Evolutionary conservation across 2,329 filamentous ascomycete species (phyloP).

Genomic region (Venturia carpophila): DNA sequence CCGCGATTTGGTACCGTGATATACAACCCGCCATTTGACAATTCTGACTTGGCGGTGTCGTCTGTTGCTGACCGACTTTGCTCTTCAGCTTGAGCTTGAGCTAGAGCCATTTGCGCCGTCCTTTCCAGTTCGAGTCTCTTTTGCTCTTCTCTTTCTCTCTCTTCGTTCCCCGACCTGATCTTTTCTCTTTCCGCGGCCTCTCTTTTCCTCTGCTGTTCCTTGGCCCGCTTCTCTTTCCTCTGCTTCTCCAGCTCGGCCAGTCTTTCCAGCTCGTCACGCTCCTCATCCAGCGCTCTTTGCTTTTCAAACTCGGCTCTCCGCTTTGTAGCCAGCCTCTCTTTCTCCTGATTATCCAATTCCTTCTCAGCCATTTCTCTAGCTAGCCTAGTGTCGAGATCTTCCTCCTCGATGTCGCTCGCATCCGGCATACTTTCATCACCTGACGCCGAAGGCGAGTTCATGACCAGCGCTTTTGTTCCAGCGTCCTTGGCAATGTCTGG

Average conservation of each 20-base stretch:
- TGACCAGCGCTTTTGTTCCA: neutral
- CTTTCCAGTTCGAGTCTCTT: neutral
- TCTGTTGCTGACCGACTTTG: neutral
- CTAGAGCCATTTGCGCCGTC: constrained; percentile 8
- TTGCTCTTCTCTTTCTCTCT: neutral
- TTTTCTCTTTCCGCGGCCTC: neutral
- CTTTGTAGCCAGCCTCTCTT: neutral
- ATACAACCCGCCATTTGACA: neutral
- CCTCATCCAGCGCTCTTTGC: neutral
- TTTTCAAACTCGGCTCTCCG: neutral
- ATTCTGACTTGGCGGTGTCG: neutral
- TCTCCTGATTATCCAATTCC: constrained; percentile 1
- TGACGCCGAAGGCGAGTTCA: constrained; percentile 3
- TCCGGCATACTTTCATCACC: constrained; percentile 14
- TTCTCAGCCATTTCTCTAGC: constrained; percentile 16
- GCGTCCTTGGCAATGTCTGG: constrained; percentile 10
- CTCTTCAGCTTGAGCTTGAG: neutral
- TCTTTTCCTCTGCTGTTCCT: neutral
- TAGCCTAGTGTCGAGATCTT: constrained; percentile 14
- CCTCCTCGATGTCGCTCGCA: constrained; percentile 13
- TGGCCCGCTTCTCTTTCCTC: neutral
- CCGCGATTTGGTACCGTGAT: constrained; percentile 4
- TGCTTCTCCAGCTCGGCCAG: neutral
- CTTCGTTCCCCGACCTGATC: neutral
- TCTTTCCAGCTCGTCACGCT: neutral